Conservation (phyloP, 1,284 basidiomycete genomes). For the Cystobasidium pallidum region DNA sequence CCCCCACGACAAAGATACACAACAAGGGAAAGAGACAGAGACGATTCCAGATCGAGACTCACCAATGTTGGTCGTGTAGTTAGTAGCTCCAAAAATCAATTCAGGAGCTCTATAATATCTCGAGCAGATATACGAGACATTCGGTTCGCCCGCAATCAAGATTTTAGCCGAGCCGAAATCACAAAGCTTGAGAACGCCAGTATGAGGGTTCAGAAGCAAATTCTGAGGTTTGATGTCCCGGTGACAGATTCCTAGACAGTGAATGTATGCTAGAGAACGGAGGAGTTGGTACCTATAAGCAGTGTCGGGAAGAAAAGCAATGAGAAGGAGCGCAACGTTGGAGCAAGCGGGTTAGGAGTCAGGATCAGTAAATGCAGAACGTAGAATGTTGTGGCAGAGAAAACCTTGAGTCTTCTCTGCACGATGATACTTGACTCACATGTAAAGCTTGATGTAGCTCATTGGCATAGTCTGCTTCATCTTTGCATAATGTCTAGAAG, state of each 20-base stretch:
- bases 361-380: no score
- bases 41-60: conserved; percentile 57
- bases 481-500: conserved; percentile 97
- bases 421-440: no score
- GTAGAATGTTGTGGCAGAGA: no score
- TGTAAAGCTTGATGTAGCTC: conserved; percentile 89
- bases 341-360: no score
- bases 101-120: conserved; percentile 99
- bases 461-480: conserved; percentile 99
- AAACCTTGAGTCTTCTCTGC: no score
- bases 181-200: conserved; percentile 95
- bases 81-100: conserved; percentile 98
- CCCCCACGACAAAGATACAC: no score
- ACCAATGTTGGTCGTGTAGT: conserved; percentile 99
- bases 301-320: conserved; percentile 50
- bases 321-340: no score
- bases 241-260: conserved; percentile 81
- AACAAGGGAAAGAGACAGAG: no score
- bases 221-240: conserved; percentile 99
- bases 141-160: conserved; percentile 94
- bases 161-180: conserved; percentile 99
- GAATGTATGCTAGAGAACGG: conserved; percentile 95
- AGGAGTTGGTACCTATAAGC: conserved; percentile 77
- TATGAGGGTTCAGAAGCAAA: conserved; percentile 91
- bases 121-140: conserved; percentile 99